Conservation (phyloP, 1,284 basidiomycete species). For the Pyrrhoderma noxium region DNA sequence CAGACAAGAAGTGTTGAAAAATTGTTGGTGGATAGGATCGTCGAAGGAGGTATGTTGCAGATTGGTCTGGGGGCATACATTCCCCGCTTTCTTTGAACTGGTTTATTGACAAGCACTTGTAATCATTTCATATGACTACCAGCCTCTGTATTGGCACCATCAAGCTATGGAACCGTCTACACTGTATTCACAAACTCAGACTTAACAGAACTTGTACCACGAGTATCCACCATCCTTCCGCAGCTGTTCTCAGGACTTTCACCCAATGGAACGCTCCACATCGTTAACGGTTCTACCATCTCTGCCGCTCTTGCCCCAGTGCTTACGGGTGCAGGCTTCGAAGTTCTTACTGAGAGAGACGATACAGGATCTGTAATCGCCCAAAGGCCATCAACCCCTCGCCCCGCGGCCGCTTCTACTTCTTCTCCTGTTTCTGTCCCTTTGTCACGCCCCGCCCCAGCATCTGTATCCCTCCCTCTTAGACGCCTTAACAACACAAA, state of each 20-base stretch:
- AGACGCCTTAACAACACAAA: constrained; percentile 26
- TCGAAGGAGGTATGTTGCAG: constrained; percentile 65
- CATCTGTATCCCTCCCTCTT: constrained; percentile 25
- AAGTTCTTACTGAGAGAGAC: constrained; percentile 36
- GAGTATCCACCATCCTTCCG: constrained; percentile 46
- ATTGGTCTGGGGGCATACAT: constrained; percentile 15
- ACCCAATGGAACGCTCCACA: constrained; percentile 60
- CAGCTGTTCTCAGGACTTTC: constrained; percentile 52
- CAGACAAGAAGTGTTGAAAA: constrained; percentile 49
- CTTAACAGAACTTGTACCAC: constrained; percentile 47
- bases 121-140: constrained; percentile 15
- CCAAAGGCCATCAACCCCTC: constrained; percentile 45
- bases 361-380: constrained; percentile 45
- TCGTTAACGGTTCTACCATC: constrained; percentile 45
- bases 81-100: constrained; percentile 39
- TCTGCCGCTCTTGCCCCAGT: constrained; percentile 44
- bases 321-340: constrained; percentile 58
- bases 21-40: constrained; percentile 67
- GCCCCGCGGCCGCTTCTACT: constrained; percentile 31
- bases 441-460: constrained; percentile 22
- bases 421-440: constrained; percentile 31
- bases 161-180: constrained; percentile 57
- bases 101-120: constrained; percentile 9
- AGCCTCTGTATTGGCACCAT: constrained; percentile 54
- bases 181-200: constrained; percentile 54